These are phyloP conservation scores for Trichoderma aggressivum DNA, from an alignment of 2,329 filamentous ascomycete genomes.

Conservation along the genomic window DNA sequence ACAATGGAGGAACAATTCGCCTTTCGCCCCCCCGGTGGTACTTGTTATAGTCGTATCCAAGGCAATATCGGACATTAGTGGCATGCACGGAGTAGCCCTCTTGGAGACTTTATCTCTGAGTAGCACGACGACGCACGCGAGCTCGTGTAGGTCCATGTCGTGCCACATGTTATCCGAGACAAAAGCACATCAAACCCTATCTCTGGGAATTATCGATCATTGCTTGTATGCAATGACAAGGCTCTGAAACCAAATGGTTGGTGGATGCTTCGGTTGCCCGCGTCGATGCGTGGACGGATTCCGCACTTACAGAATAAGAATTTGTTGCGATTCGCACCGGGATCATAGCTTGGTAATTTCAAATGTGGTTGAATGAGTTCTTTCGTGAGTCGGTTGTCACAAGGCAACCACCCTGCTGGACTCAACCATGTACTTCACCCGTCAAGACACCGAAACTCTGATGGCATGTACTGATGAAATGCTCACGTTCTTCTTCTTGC, in stretches of 20 bases:
- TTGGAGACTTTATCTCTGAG: neutral
- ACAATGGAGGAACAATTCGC: neutral
- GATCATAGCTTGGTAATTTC: neutral
- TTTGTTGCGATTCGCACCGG: constrained; percentile 6
- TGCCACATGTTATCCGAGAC: constrained; percentile 19
- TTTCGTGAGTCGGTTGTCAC: neutral
- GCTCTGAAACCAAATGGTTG: constrained; percentile 18
- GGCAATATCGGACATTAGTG: neutral
- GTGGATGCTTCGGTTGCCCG: constrained; percentile 15
- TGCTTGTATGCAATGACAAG: neutral
- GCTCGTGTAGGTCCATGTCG: constrained; percentile 18
- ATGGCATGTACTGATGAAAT: neutral
- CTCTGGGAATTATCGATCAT: constrained; percentile 3
- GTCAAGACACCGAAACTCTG: neutral
- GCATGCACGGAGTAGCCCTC: neutral
- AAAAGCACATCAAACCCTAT: constrained; percentile 19
- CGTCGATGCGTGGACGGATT: neutral
- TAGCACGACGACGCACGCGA: constrained; percentile 16
- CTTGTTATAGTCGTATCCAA: neutral
- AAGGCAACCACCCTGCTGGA: neutral
- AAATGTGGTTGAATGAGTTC: neutral
- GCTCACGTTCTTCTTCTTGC: neutral
- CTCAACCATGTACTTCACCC: neutral
- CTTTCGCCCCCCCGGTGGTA: neutral
- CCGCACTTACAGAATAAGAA: neutral